Evolutionary conservation across 768 basidiomycete genomes (phyloP).

Genomic region (Galerina sulciceps): DNA sequence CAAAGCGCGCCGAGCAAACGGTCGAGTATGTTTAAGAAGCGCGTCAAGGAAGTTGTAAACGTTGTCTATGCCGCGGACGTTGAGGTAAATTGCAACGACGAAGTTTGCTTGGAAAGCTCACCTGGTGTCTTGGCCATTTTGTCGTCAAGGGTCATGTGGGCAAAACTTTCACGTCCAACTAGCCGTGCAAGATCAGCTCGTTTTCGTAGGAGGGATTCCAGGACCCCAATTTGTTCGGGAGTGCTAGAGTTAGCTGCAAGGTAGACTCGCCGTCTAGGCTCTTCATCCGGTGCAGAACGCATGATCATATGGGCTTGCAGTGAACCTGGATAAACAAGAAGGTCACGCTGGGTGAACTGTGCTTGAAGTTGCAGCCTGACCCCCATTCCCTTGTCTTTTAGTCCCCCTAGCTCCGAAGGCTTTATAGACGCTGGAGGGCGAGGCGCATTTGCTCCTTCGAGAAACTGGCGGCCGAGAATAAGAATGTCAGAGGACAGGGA

Average conservation of each 20-base stretch:
- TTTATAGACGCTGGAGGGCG: slow-evolving; percentile 72
- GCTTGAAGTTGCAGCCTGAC: slow-evolving; percentile 75
- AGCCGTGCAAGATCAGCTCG: slow-evolving; percentile 84
- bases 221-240: slow-evolving; percentile 69
- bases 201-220: slow-evolving; percentile 77
- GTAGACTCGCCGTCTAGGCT: slow-evolving; percentile 81
- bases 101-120: slow-evolving; percentile 25
- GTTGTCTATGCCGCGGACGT: slow-evolving; percentile 58
- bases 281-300: slow-evolving; percentile 85
- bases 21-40: slow-evolving; percentile 77
- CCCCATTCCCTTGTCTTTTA: slow-evolving; percentile 81
- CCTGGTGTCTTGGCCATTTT: slow-evolving; percentile 98
- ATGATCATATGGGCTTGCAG: slow-evolving; percentile 94
- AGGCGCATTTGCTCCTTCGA: slow-evolving; percentile 65
- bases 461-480: slow-evolving; percentile 84
- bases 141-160: slow-evolving; percentile 84
- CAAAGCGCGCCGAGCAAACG: slow-evolving; percentile 77
- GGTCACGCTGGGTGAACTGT: slow-evolving; percentile 73
- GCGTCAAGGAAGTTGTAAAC: slow-evolving; percentile 86
- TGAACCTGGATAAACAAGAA: slow-evolving; percentile 84
- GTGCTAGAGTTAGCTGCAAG: slow-evolving; percentile 81
- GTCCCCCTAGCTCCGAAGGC: slow-evolving; percentile 68
- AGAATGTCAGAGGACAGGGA: slow-evolving; percentile 89
- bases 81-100: slow-evolving; percentile 1
- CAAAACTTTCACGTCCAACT: slow-evolving; percentile 86